These are phyloP conservation scores for Nyctanthes arbortristis DNA, from an alignment of 257 asterid species.

Conservation along the genomic window DNA sequence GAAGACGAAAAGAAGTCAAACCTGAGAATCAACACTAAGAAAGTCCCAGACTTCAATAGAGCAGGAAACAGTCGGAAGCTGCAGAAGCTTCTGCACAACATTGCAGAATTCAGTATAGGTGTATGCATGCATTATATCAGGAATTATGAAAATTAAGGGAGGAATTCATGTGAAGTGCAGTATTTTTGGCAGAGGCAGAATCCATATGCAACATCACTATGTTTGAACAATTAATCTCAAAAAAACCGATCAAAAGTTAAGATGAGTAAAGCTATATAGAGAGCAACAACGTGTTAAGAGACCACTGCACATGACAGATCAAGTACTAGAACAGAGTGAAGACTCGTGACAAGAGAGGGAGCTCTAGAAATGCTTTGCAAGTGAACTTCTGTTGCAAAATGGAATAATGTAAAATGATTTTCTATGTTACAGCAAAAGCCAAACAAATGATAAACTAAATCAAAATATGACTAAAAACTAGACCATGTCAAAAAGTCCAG, in stretches of 20 bases:
- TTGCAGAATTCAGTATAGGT: conserved; percentile 7
- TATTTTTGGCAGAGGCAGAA: conserved; percentile 12
- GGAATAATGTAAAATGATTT: conserved; percentile 9
- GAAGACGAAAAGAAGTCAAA: conserved; percentile 31
- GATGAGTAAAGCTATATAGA: conserved; percentile 11
- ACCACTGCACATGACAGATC: background rate
- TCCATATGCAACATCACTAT: background rate
- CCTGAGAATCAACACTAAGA: conserved; percentile 99
- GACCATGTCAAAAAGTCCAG: conserved; percentile 3
- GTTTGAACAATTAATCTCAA: background rate
- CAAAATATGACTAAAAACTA: background rate
- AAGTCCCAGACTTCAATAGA: conserved; percentile 99
- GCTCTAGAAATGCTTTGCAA: background rate
- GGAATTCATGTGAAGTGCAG: conserved; percentile 1
- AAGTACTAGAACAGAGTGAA: conserved; percentile 4
- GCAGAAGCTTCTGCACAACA: conserved; percentile 78
- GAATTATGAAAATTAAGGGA: conserved; percentile 11
- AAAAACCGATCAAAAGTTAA: conserved; percentile 15
- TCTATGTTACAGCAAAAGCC: conserved; percentile 6
- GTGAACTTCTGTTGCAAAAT: background rate
- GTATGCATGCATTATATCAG: background rate
- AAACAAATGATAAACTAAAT: background rate
- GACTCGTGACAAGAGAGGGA: conserved; percentile 10
- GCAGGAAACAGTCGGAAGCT: conserved; percentile 80
- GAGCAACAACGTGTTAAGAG: background rate